These are phyloP conservation scores for Bromus sterilis DNA, from an alignment of 176 grass and related monocot genomes.

Conservation along the genomic window DNA sequence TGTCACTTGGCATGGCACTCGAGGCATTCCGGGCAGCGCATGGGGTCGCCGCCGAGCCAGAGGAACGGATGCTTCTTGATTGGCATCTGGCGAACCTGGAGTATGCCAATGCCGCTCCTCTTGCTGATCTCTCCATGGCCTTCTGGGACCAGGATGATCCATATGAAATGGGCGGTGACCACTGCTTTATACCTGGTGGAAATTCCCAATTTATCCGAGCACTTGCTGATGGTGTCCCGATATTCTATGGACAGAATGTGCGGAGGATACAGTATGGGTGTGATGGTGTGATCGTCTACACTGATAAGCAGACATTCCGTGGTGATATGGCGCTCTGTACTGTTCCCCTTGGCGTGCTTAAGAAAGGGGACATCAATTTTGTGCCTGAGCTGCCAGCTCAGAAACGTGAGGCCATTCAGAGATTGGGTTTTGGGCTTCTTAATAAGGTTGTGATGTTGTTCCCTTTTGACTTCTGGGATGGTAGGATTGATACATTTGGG, in stretches of 20 bases:
- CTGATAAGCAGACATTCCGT: constrained; percentile 66
- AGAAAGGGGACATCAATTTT: constrained; percentile 76
- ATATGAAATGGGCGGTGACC: constrained; percentile 97
- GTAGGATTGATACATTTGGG: constrained; percentile 87
- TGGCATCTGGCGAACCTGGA: constrained; percentile 97
- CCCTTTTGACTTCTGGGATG: constrained; percentile 82
- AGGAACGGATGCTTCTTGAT: constrained; percentile 91
- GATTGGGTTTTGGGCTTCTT: constrained; percentile 86
- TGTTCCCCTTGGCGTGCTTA: constrained; percentile 78
- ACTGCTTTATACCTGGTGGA: constrained; percentile 95
- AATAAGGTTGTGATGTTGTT: constrained; percentile 94
- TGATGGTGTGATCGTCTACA: constrained; percentile 74
- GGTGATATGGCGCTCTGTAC: constrained; percentile 95
- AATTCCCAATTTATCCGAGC: constrained; percentile 70
- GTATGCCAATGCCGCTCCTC: constrained; percentile 88
- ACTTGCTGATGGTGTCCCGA: constrained; percentile 58
- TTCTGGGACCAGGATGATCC: constrained; percentile 99
- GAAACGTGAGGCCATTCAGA: constrained; percentile 72
- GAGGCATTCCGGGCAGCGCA: constrained; percentile 71
- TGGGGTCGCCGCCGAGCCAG: constrained; percentile 50
- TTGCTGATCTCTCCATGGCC: constrained; percentile 86
- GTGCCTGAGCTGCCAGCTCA: constrained; percentile 56
- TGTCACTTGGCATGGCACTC: constrained; percentile 71
- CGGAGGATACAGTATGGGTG: constrained; percentile 68
- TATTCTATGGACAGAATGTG: constrained; percentile 80